Base-by-base conservation (phyloP, 768 basidiomycete species). In the Termitomyces bulborhizus region DNA sequence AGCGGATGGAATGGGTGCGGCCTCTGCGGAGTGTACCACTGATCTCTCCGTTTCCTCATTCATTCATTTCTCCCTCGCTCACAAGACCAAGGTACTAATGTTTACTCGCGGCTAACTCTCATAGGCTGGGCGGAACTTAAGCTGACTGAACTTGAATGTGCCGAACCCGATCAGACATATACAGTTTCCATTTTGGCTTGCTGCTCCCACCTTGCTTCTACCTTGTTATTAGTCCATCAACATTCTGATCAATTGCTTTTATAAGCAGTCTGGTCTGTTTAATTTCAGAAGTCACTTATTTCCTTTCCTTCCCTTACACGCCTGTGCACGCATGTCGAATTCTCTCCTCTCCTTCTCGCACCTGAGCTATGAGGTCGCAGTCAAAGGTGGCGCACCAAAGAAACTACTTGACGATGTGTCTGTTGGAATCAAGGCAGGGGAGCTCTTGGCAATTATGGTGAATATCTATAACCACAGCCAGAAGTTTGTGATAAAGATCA, bases 381-480 rank as follows among this genome's bases (percentile, higher is more conserved):
- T 31, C 34, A 65, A 63, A 50, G 63, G 62, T 36, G 61, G 57
- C 8, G 63, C 58, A 18, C 53, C 57, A 29, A 74, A 68, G 60
- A 60, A 60, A 26, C 60, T 77, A 4, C 63, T 77, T 5, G 73
- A 76, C 52, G 70, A 77, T 61, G 68, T 77, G 8, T 73, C 74
- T 0, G 68, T 75, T 0, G 66, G 70, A 18, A 65, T 73, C 8
- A 64, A 61, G 47, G 70, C 74, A 11, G 76, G 76, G 12, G 72
- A 75, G 54, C 58, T 76, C 31, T 58, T 75, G 13, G 73, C 74
- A n/a, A 71, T 76, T 39, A 74, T 76, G 75, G 75, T 76, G 48
- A 36, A 65, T 59, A 42, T 37, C 16, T 18, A 15, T 11, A 43
- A 15, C 43, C 9, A 37, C 24, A 12, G 24, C 34, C 42, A 21